Evolutionary conservation across 257 asterid genomes (phyloP), one percentile per base, ranked within the genome.

Genomic region (Capsicum chinense): DNA sequence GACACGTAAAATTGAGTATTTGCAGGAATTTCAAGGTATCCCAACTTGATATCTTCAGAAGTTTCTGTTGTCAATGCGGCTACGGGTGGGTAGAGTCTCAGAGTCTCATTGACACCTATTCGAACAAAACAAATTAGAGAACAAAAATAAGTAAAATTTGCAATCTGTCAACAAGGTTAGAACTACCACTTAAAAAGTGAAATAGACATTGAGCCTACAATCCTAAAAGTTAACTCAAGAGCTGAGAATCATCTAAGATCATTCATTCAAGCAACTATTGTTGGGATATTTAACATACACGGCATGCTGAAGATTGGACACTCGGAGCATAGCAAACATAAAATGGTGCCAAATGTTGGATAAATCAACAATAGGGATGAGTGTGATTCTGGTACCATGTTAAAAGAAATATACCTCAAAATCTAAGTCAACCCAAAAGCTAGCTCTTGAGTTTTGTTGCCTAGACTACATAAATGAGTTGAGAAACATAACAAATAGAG

Each of bases 21-120:
- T 10, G 92, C 89, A 63, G 95, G 94, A 79, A 94, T 47, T 59
- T 91, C 89, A 4, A 94, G 87, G 86, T 80, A 76, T 50, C 94
- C 95, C 52, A 93, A 56, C 84, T 88, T 93, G 4, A 88, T 89
- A 64, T 89, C 86, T 57, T 83, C 76, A 5, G 89, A 68, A 9
- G 94, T 57, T 86, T 79, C 88, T 83, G 95, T 88, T 87, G 70
- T 85, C 80, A 88, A 83, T 54, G 88, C 80, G 26, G 89, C 91
- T 13, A 91, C 86, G 2, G 94, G 93, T 47, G 95, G 95, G 84
- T 91, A 92, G 76, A 94, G 94, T 9, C 95, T 85, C 62, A 93
- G 89, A 3, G 94, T 88, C 86, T 93, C 97, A 26, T 90, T 85
- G 82, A 86, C 35, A 92, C 35, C 97, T 93, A 90, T 80, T 82